phyloP scores from a whole-genome alignment of 2,329 filamentous ascomycete genomes.

The Beauveria australis region DNA sequence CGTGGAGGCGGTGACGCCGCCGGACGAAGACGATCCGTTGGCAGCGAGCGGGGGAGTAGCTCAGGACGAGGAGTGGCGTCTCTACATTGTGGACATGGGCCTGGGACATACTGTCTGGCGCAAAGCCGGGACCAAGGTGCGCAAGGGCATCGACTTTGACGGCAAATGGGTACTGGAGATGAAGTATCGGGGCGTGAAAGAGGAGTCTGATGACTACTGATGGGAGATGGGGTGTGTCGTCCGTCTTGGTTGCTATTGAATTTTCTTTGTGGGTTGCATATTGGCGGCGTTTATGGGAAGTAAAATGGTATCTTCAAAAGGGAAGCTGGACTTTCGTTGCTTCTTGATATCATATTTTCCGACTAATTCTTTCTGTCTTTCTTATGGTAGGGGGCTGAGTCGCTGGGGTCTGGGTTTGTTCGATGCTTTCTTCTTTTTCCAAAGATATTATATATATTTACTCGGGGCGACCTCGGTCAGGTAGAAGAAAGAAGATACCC shows the following conservation, averaged over 20 bases:
- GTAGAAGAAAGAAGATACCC: neutral
- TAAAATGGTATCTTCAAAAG: neutral
- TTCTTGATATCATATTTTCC: neutral
- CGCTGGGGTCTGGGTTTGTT: neutral
- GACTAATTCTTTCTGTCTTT: neutral
- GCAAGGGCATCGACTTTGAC: slow-evolving; percentile 82
- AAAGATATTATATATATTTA: neutral
- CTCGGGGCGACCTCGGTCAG: neutral
- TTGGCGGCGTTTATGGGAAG: slow-evolving; percentile 1
- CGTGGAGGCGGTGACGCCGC: slow-evolving; percentile 62
- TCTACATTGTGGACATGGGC: slow-evolving; percentile 82
- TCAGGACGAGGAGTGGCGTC: slow-evolving; percentile 59
- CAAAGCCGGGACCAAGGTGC: slow-evolving; percentile 70
- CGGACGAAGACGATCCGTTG: slow-evolving; percentile 31
- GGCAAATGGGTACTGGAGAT: slow-evolving; percentile 77
- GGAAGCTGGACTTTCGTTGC: neutral
- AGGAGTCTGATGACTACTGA: slow-evolving; percentile 19
- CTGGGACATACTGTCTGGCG: slow-evolving; percentile 76
- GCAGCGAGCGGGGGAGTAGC: slow-evolving; percentile 21
- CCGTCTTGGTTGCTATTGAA: neutral
- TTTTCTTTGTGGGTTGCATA: slow-evolving; percentile 10
- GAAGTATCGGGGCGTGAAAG: slow-evolving; percentile 34
- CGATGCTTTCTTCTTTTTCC: neutral
- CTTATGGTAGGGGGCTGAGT: neutral
- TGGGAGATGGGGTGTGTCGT: neutral